These are phyloP conservation scores for Daldinia loculata DNA, from an alignment of 495 filamentous ascomycete species.

Conservation along the genomic window DNA sequence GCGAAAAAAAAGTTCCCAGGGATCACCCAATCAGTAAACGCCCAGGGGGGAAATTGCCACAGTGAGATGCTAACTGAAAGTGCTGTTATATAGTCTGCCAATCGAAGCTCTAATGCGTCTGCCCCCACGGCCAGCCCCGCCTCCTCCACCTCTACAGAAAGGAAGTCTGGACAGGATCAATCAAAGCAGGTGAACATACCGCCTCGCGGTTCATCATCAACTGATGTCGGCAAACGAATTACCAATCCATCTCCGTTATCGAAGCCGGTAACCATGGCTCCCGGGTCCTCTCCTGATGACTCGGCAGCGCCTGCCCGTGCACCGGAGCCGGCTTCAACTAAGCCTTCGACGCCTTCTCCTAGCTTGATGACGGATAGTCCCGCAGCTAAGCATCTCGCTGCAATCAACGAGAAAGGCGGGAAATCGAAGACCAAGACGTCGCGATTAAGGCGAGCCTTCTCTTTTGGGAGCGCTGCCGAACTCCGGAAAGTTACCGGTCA, in stretches of 20 bases:
- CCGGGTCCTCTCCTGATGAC: constrained; percentile 49
- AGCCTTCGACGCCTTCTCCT: constrained; percentile 45
- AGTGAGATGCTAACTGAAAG: constrained; percentile 45
- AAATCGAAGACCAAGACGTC: constrained; percentile 82
- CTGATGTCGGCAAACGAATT: constrained; percentile 75
- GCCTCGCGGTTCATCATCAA: constrained; percentile 73
- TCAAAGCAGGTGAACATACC: constrained; percentile 70
- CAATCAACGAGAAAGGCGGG: constrained; percentile 76
- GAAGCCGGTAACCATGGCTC: constrained; percentile 73
- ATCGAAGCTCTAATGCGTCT: constrained; percentile 55
- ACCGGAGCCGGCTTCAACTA: constrained; percentile 48
- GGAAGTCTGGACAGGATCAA: constrained; percentile 58
- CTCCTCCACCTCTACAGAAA: constrained; percentile 52
- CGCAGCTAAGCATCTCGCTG: constrained; percentile 80
- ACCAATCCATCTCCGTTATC: constrained; percentile 88
- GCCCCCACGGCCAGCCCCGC: constrained; percentile 61
- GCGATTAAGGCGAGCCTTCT: constrained; percentile 91
- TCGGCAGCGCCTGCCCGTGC: constrained; percentile 45
- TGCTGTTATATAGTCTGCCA: constrained; percentile 57
- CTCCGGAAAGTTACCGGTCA: constrained; percentile 73
- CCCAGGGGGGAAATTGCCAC: constrained; percentile 20
- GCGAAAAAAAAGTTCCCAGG: constrained; percentile 12
- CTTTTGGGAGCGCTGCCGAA: constrained; percentile 95
- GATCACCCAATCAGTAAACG: constrained; percentile 54
- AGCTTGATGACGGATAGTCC: constrained; percentile 61